Base-by-base conservation (phyloP, 768 basidiomycete genomes). In the Mycena metata region DNA sequence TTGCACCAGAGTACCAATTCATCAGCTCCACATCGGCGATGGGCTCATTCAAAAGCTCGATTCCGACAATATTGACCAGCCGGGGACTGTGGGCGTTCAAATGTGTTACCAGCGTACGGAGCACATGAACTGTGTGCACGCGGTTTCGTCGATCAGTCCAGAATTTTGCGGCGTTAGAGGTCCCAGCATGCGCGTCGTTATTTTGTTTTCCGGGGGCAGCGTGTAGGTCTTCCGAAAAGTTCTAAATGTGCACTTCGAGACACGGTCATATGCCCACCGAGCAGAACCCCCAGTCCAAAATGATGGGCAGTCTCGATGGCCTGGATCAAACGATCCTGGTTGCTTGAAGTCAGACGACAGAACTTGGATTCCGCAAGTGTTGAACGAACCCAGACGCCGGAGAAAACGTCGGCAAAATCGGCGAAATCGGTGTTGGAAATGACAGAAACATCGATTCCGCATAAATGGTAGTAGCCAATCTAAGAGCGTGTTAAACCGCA, bases 201-300 rank as follows among this genome's bases (percentile, higher is more conserved):
- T 93, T 94, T 72, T 93, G 92, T 73, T 91, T 92, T 11, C 92
- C 92, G 0, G 91, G 90, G 0, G 90, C 91, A 21, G 91, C 88
- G 69, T 93, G 92, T 5, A 93, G 83, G 77, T 93, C 92, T 91
- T 66, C 60, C 55, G 33, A 39, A 12, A 30, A 47, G 35, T 56
- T 41, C 8, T 9, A n/a, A 60, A 56, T 64, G 51, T 60, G 30
- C 24, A 21, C 45, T 49, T 42, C 35, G 26, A 54, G 17, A 52
- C 45, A 3, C 21, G 41, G 23, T 62, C 16, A 42, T 49, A 54
- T 43, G 62, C 51, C 39, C 56, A 91, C 91, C 91, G 52, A 95
- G 81, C 19, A 95, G 80, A 19, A 95, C 91, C 3, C 93, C 92
- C n/a, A 96, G 82, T 19, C 87, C 86, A 72, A 85, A 79, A 11